phyloP scores from a whole-genome alignment of 352 stramenopile species.

The Phytophthora agathidicida region DNA sequence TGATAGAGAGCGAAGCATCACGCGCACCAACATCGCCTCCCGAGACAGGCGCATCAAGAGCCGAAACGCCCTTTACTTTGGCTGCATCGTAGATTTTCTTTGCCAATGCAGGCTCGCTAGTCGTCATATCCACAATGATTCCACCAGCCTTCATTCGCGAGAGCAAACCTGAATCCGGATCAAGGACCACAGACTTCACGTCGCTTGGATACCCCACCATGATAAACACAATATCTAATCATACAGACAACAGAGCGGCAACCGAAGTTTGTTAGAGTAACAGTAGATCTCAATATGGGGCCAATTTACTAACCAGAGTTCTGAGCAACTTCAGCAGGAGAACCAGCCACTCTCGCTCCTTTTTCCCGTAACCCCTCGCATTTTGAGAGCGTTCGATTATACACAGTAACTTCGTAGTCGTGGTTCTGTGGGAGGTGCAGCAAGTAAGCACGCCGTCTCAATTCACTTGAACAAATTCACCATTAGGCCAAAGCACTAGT shows the following conservation, averaged over 20 bases:
- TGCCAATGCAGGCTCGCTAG: slow-evolving; percentile 85
- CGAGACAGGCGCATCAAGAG: slow-evolving; percentile 86
- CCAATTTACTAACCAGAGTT: slow-evolving; percentile 54
- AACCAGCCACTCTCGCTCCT: slow-evolving; percentile 73
- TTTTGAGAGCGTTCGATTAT: slow-evolving; percentile 86
- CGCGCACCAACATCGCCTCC: slow-evolving; percentile 89
- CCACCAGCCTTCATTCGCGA: slow-evolving; percentile 77
- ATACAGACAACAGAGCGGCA: not conserved
- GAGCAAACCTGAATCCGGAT: slow-evolving; percentile 66
- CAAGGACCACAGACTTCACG: slow-evolving; percentile 78
- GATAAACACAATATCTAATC: slow-evolving; percentile 89
- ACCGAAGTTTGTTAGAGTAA: not conserved
- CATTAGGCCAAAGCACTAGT: not conserved
- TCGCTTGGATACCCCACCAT: slow-evolving; percentile 91
- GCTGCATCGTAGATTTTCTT: slow-evolving; percentile 86
- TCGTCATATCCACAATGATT: slow-evolving; percentile 93
- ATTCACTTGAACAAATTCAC: not conserved
- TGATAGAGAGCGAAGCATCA: slow-evolving; percentile 89
- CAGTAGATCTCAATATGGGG: not conserved
- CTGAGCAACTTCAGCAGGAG: slow-evolving; percentile 80
- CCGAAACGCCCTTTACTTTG: slow-evolving; percentile 72
- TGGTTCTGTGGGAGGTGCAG: slow-evolving; percentile 50
- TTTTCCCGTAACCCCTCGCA: slow-evolving; percentile 79
- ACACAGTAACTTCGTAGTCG: slow-evolving; percentile 87
- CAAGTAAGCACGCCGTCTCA: not conserved